phyloP scores from a whole-genome alignment of 192 early-diverging fungal species.

The Martensiomyces pterosporus region DNA sequence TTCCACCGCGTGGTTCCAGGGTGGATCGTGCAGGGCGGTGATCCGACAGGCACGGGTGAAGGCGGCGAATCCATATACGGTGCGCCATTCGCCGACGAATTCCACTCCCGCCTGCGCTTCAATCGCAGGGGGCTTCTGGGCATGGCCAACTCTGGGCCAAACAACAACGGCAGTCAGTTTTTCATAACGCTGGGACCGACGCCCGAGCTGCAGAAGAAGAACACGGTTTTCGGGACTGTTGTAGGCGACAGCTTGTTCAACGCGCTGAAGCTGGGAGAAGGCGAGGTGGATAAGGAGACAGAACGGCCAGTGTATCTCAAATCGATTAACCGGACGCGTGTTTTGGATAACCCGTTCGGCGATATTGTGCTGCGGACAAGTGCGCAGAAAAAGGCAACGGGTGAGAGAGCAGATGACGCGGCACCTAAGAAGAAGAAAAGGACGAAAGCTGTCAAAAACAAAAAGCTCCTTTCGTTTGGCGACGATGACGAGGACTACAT shows the following conservation, averaged over 20 bases:
- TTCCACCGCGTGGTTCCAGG: slow-evolving; percentile 88
- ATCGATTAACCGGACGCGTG: slow-evolving; percentile 57
- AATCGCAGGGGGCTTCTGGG: slow-evolving; percentile 80
- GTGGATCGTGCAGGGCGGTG: slow-evolving; percentile 93
- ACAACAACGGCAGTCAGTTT: slow-evolving; percentile 89
- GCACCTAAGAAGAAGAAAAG: slow-evolving; percentile 33
- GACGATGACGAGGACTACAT: slow-evolving; percentile 65
- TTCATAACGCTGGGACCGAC: slow-evolving; percentile 88
- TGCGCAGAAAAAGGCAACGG: slow-evolving; percentile 32
- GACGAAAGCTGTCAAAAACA: slow-evolving; percentile 41
- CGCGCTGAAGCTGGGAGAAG: slow-evolving; percentile 77
- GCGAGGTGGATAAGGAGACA: slow-evolving; percentile 68
- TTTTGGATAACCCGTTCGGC: slow-evolving; percentile 86
- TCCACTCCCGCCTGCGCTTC: slow-evolving; percentile 89
- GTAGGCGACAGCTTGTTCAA: slow-evolving; percentile 91
- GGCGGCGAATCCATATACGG: slow-evolving; percentile 90
- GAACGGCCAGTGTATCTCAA: slow-evolving; percentile 78
- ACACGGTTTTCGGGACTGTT: slow-evolving; percentile 91
- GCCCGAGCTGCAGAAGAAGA: slow-evolving; percentile 79
- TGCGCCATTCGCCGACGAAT: slow-evolving; percentile 83
- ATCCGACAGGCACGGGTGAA: slow-evolving; percentile 82
- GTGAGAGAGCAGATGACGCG: slow-evolving; percentile 28
- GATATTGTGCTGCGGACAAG: slow-evolving; percentile 78
- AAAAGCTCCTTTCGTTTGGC: slow-evolving; percentile 80
- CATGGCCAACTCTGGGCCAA: slow-evolving; percentile 79